Conservation (phyloP, 208 protist genomes). For the Leishmania braziliensis region DNA sequence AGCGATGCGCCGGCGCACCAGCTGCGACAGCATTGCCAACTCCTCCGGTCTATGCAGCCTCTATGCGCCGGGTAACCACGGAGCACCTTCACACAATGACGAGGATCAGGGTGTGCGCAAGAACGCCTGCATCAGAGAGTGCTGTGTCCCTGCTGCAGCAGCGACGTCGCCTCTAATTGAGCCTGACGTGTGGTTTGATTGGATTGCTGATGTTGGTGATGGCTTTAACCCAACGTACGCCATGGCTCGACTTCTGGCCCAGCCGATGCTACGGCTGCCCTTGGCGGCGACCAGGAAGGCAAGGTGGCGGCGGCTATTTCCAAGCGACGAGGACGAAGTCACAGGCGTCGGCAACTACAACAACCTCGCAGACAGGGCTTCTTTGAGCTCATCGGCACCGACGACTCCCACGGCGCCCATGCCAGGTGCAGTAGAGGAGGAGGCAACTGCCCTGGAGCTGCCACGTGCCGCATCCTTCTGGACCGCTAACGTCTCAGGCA, state of each 20-base stretch:
- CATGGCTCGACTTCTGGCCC: constrained; percentile 74
- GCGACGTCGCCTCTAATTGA: background rate
- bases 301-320: background rate
- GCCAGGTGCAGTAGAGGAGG: background rate
- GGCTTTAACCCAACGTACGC: constrained; percentile 90
- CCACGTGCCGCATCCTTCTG: background rate
- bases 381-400: constrained; percentile 1
- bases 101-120: background rate
- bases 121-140: background rate
- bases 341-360: background rate
- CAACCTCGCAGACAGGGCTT: background rate
- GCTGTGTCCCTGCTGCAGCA: background rate
- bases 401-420: background rate
- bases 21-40: background rate
- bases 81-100: background rate
- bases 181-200: constrained; percentile 84
- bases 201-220: constrained; percentile 84
- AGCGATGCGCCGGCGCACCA: background rate
- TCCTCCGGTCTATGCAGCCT: background rate
- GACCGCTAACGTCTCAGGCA: background rate
- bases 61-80: background rate
- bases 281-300: background rate
- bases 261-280: constrained; percentile 45
- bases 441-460: background rate
- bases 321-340: background rate